Base-by-base conservation (phyloP, 371 early-diverging fungal genomes). In the Parasitella parasitica region DNA sequence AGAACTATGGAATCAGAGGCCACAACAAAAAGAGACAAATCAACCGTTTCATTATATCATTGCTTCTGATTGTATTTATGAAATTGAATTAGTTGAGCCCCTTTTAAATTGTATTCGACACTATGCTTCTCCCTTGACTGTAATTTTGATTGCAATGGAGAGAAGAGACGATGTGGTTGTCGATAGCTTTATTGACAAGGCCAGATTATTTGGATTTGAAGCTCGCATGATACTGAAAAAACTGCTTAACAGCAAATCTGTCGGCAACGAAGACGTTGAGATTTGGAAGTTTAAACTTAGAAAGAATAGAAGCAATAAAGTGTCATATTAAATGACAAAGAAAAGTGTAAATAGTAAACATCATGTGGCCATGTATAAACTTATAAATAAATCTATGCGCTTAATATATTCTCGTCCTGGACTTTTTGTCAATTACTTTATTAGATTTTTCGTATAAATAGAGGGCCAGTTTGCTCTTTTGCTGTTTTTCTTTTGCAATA, bases 51-150 rank as follows among this genome's bases (percentile, higher is more conserved):
- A 69, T 39, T 77, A 77, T 38, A 71, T 77, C 13, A 51, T 77
- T 11, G 72, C 75, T n/a, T 66, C 77, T 11, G 77, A 77, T 49
- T 77, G 77, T 41, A 71, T 77, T 6, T 77, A 77, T 34, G 65
- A 63, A 35, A 66, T 69, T 12, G 72, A 73, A 11, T 38, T 77
- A 6, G 53, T 74, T 0, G 64, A 63, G 15, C 72, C 75, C 12
- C 53, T 77, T 7, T 37, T 74, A 4, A 50, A 52, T 8, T 67
- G 66, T 16, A 67, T 69, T 15, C 48, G 38, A 13, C 24, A 66
- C 11, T 51, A 67, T 28, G 43, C 72, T 6, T 66, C 63, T 1
- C 46, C 50, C 6, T 54, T 60, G 3, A 67, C 77, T 5, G 59
- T 59, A 2, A 51, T 65, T 0, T 59, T 70, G 2, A 64, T 77